These are phyloP conservation scores for Betula pendula DNA, from an alignment of 306 rosid genomes.

Conservation along the genomic window DNA sequence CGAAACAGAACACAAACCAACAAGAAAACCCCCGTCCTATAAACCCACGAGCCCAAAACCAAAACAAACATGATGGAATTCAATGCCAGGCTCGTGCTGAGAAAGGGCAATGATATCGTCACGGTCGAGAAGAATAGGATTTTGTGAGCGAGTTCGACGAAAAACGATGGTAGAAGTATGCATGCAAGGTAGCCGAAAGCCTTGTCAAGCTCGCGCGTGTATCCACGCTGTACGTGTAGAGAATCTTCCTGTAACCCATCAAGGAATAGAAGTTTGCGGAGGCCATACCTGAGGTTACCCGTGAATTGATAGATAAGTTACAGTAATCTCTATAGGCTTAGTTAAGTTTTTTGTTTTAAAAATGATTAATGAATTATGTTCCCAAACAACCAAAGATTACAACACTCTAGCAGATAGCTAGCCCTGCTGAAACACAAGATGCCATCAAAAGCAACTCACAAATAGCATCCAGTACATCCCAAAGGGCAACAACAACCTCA, in stretches of 20 bases:
- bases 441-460: too few species aligned
- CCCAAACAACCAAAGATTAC: too few species aligned
- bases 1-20: slow-evolving; percentile 75
- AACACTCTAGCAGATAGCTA: too few species aligned
- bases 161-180: slow-evolving; percentile 72
- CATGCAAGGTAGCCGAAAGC: slow-evolving; percentile 59
- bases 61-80: slow-evolving; percentile 49
- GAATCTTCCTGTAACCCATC: slow-evolving; percentile 61
- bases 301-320: too few species aligned
- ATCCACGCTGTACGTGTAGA: slow-evolving; percentile 46
- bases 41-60: slow-evolving; percentile 70
- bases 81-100: slow-evolving; percentile 39
- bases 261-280: slow-evolving; percentile 68
- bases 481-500: too few species aligned
- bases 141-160: slow-evolving; percentile 68
- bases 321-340: too few species aligned
- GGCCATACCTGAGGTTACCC: slow-evolving; percentile 42
- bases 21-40: slow-evolving; percentile 75
- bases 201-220: slow-evolving; percentile 62
- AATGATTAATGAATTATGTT: too few species aligned
- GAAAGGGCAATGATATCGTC: slow-evolving; percentile 42
- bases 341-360: too few species aligned
- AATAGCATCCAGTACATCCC: too few species aligned
- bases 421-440: too few species aligned
- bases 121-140: slow-evolving; percentile 61